Evolutionary conservation across 495 filamentous ascomycete species (phyloP), one percentile per base, ranked within the genome.

Genomic region (Penicillium tannophilum): DNA sequence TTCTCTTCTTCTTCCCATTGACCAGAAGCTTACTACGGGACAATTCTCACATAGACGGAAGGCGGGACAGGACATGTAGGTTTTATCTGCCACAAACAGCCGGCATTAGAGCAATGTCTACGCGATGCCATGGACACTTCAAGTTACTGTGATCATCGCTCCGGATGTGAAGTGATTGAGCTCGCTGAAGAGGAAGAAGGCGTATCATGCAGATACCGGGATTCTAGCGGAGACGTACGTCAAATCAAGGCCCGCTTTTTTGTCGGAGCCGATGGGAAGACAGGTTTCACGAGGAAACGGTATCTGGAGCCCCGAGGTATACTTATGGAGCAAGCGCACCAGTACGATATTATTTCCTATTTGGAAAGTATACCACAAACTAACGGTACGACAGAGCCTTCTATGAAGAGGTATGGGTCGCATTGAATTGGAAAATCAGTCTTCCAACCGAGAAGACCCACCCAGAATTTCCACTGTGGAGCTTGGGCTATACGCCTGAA

Each of bases 341-440:
- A 62, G 70, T 70, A 63, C 24, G 60, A 23, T 20, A 31, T 33
- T 11, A 28, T n/a, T 43, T 43, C 14, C 1, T 35, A 11, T 63
- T 8, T 14, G n/a, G 2, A 23, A 23, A 23, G 20, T 35, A 8
- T 35, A 35, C 11, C 0, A 35, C 9, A 11, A 35, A 35, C 11
- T 10, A 35, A 11, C 11, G 9, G 9, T 8, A 9, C 12, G 24
- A 73, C 71, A 33, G 64, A 61, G 3, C 24, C 8, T 20, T 24
- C 8, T 85, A 85, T 54, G 73, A 79, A 41, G 81, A 73, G 52
- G 79, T 71, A 0, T 85, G 81, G 80, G 76, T 83, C 7, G 80
- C 82, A 14, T 55, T 78, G 4, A 84, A 84, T 43, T 75, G 77
- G 71, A 43, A 80, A 30, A 72, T 83, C 10, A 64, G 61, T 1